Evolutionary conservation across 176 grass and related monocot species (phyloP).

Genomic region (Oryza coarctata): DNA sequence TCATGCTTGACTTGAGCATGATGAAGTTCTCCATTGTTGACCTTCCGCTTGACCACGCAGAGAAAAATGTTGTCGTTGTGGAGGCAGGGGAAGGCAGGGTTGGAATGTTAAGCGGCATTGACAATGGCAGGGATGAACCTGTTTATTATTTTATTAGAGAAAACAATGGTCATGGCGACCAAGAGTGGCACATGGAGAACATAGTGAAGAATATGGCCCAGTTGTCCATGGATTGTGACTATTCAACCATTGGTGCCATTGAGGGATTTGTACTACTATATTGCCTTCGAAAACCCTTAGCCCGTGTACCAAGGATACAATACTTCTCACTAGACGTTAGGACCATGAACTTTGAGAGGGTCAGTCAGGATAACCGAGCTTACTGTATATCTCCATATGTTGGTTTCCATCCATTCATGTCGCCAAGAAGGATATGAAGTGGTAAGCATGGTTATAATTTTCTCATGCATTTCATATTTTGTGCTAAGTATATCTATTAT

Average conservation of each 20-base stretch:
- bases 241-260: not conserved
- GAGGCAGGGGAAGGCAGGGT: not conserved
- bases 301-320: too few relatives aligned
- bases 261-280: conserved; percentile 24
- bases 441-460: too few relatives aligned
- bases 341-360: conserved; percentile 18
- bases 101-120: not conserved
- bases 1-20: not conserved
- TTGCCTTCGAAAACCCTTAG: not conserved
- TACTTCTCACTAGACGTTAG: too few relatives aligned
- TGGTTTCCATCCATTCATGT: too few relatives aligned
- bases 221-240: not conserved
- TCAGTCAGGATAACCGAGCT: too few relatives aligned
- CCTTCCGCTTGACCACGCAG: not conserved
- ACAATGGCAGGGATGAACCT: not conserved
- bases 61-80: not conserved
- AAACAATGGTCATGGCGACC: not conserved
- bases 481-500: too few relatives aligned
- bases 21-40: conserved; percentile 31
- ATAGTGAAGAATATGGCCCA: not conserved
- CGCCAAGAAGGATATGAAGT: too few relatives aligned
- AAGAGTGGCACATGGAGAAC: not conserved
- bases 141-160: not conserved
- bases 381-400: too few relatives aligned
- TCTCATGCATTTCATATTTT: too few relatives aligned